Conservation (phyloP, 495 filamentous ascomycete genomes). For the Emericellopsis terricola region DNA sequence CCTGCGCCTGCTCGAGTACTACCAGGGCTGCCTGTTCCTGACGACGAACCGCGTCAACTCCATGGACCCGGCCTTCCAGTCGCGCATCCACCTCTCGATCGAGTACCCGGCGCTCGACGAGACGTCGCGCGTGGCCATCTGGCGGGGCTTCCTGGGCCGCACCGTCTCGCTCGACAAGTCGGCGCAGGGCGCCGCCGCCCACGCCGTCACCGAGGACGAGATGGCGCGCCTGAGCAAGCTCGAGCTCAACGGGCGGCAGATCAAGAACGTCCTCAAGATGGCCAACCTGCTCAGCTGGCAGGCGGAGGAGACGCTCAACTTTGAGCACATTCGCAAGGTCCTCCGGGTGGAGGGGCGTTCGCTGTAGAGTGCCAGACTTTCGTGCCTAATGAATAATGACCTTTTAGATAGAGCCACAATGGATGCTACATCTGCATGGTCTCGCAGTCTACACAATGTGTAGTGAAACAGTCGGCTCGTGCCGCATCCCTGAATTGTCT, state of each 20-base stretch:
- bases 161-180: conserved; percentile 6
- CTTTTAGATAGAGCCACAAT: too few relatives aligned
- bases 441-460: too few relatives aligned
- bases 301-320: too few relatives aligned
- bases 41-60: conserved; percentile 15
- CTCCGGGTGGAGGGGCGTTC: too few relatives aligned
- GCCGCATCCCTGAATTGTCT: too few relatives aligned
- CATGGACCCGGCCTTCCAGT: conserved; percentile 25
- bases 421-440: too few relatives aligned
- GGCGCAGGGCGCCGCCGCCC: neutral
- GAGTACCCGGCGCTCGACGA: conserved; percentile 8
- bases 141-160: conserved; percentile 3
- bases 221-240: conserved; percentile 1
- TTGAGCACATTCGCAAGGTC: too few relatives aligned
- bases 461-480: too few relatives aligned
- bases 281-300: too few relatives aligned
- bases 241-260: conserved; percentile 6
- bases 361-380: too few relatives aligned
- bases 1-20: conserved; percentile 27
- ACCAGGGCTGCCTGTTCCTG: conserved; percentile 22
- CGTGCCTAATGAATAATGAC: too few relatives aligned
- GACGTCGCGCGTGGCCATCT: conserved; percentile 6
- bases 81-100: conserved; percentile 23
- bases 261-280: conserved; percentile 6
- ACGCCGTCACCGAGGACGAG: conserved; percentile 1